Percentiles rank a stretch among this genome's conserved stretches.
Evolutionary conservation across 768 basidiomycete genomes (phyloP).

Genomic region (Xerocomus brunneocitrinus): DNA sequence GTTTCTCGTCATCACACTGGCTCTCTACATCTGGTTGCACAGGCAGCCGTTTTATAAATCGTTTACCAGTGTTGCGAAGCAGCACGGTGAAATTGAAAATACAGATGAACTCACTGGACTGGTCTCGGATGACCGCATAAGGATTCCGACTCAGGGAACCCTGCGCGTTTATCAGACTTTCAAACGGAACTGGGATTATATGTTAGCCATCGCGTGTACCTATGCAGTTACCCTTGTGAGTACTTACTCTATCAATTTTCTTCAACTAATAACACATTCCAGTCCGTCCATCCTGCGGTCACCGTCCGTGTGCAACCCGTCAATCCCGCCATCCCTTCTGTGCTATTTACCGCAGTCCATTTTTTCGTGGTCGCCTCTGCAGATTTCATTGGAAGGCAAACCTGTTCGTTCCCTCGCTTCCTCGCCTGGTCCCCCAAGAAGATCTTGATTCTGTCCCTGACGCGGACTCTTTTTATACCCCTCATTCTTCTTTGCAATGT

Average conservation of each 20-base stretch:
- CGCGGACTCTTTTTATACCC: constrained; percentile 79
- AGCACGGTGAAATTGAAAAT: constrained; percentile 21
- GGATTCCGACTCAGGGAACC: constrained; percentile 31
- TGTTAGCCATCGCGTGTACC: constrained; percentile 69
- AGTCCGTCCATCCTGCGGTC: constrained; percentile 87
- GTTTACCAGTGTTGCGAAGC: constrained; percentile 45
- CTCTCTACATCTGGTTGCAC: constrained; percentile 53
- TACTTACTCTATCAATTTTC: background rate
- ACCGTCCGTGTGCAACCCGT: constrained; percentile 72
- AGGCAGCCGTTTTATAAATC: constrained; percentile 55
- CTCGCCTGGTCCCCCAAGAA: constrained; percentile 64
- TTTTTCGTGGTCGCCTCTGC: constrained; percentile 73
- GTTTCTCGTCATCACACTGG: constrained; percentile 55
- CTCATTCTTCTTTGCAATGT: constrained; percentile 86
- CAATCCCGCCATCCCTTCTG: constrained; percentile 61
- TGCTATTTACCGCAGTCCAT: constrained; percentile 77
- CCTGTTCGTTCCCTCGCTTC: constrained; percentile 61
- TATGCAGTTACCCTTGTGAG: constrained; percentile 78
- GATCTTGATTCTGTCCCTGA: constrained; percentile 59
- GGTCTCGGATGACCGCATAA: constrained; percentile 26
- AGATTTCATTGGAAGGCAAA: constrained; percentile 65
- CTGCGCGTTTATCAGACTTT: constrained; percentile 48
- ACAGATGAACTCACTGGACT: constrained; percentile 31
- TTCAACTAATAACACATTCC: constrained; percentile 2
- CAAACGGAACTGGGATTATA: constrained; percentile 61